phyloP scores from a whole-genome alignment of 495 filamentous ascomycete species.

The Aspergillus hancockii region DNA sequence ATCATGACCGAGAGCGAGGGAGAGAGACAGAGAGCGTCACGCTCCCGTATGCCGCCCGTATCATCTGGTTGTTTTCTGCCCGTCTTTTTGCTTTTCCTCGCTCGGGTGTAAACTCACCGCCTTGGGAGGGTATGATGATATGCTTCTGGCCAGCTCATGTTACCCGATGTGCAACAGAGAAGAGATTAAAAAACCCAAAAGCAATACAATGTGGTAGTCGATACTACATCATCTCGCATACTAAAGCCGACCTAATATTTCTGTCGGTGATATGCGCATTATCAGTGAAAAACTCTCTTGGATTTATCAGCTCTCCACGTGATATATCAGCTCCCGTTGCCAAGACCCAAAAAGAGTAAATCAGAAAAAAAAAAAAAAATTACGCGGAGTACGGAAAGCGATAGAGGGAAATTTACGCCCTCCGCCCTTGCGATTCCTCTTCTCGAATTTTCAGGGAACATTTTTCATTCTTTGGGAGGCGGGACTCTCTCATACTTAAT shows the following conservation, averaged over 20 bases:
- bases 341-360: constrained; percentile 32
- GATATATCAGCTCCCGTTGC: constrained; percentile 27
- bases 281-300: background rate
- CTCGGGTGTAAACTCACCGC: constrained; percentile 31
- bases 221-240: background rate
- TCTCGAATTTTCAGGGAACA: background rate
- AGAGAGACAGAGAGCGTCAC: constrained; percentile 32
- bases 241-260: background rate
- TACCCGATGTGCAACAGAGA: background rate
- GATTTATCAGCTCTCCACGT: constrained; percentile 20
- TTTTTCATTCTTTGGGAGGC: background rate
- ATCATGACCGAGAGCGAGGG: constrained; percentile 24
- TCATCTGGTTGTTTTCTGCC: constrained; percentile 20
- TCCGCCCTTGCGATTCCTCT: constrained; percentile 4
- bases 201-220: background rate
- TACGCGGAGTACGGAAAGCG: constrained; percentile 8
- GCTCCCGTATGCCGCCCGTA: constrained; percentile 20
- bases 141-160: background rate
- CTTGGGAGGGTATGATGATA: constrained; percentile 10
- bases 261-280: background rate
- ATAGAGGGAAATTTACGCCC: background rate
- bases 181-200: background rate
- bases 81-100: constrained; percentile 19
- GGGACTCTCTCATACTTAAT: background rate
- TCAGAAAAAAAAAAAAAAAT: constrained; percentile 32